These are phyloP conservation scores for Dothideomycetes sp. DNA, from an alignment of 2,329 filamentous ascomycete species.

Conservation along the genomic window DNA sequence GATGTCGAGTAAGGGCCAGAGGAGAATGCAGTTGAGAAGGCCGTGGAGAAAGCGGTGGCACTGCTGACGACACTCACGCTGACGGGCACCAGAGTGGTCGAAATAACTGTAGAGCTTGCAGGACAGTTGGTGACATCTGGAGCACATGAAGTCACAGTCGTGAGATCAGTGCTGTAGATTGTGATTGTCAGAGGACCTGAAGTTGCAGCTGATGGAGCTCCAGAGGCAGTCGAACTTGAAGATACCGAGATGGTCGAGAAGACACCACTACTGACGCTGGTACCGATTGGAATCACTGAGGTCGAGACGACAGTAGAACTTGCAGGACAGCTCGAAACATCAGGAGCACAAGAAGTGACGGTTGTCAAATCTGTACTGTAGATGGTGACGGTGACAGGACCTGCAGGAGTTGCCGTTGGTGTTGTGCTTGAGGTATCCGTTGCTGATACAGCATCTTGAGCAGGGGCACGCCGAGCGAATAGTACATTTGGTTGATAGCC, in stretches of 20 bases:
- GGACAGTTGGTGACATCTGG: constrained; percentile 23
- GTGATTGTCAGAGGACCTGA: constrained; percentile 18
- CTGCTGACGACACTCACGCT: constrained; percentile 4
- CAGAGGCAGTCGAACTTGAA: constrained; percentile 5
- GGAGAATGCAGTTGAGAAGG: not conserved
- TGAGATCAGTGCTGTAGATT: constrained; percentile 13
- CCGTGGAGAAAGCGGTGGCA: not conserved
- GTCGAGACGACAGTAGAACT: constrained; percentile 8
- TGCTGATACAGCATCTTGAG: constrained; percentile 7
- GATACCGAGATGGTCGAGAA: not conserved
- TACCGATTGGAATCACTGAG: constrained; percentile 1
- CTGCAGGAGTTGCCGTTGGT: not conserved
- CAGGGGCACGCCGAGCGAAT: constrained; percentile 8
- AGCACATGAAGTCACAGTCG: constrained; percentile 14
- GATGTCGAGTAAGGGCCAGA: constrained; percentile 1
- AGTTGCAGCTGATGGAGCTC: constrained; percentile 5
- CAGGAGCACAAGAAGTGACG: constrained; percentile 9
- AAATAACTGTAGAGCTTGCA: constrained; percentile 1
- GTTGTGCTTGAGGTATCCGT: not conserved
- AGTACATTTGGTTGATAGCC: constrained; percentile 2
- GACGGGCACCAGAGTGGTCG: constrained; percentile 6
- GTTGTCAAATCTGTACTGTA: constrained; percentile 12
- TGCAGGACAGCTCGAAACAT: constrained; percentile 11
- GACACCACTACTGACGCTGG: constrained; percentile 17
- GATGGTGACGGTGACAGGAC: constrained; percentile 6